These are phyloP conservation scores for Sclerotinia spermophila DNA, from an alignment of 2,329 filamentous ascomycete species.

Conservation along the genomic window DNA sequence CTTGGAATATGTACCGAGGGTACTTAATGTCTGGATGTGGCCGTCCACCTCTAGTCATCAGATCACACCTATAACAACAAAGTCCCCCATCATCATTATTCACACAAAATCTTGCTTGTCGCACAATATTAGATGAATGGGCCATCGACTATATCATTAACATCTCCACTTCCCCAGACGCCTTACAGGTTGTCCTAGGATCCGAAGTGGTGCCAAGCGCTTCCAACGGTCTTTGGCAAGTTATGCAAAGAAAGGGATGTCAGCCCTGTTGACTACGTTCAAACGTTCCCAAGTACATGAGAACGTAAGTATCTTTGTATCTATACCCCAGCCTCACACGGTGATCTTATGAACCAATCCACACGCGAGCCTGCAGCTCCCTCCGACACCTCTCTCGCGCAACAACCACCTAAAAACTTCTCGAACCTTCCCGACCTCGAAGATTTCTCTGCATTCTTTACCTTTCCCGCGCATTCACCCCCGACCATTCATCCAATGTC, in stretches of 20 bases:
- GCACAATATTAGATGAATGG: constrained; percentile 14
- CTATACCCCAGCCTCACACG: constrained; percentile 33
- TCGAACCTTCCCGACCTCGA: constrained; percentile 16
- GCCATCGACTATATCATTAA: constrained; percentile 16
- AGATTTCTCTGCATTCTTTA: constrained; percentile 10
- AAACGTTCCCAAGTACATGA: constrained; percentile 31
- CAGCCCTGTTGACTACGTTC: constrained; percentile 30
- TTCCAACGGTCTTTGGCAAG: constrained; percentile 24
- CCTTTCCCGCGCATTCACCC: constrained; percentile 18
- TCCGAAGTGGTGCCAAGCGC: constrained; percentile 17
- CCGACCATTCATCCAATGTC: constrained; percentile 32
- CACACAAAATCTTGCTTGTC: neutral
- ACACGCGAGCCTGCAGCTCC: constrained; percentile 27
- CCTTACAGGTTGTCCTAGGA: constrained; percentile 15
- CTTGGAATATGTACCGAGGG: constrained; percentile 32
- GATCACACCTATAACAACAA: constrained; percentile 27
- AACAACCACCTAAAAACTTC: constrained; percentile 19
- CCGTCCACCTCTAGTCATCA: constrained; percentile 29
- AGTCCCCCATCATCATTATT: constrained; percentile 12
- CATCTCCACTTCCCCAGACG: constrained; percentile 19
- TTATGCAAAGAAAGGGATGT: constrained; percentile 33
- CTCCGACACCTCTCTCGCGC: constrained; percentile 24
- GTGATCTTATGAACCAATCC: constrained; percentile 30
- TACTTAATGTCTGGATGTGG: constrained; percentile 29
- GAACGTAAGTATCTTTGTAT: constrained; percentile 34